Base-by-base conservation (phyloP, 441 rosid genomes). In the Melastoma candidum region DNA sequence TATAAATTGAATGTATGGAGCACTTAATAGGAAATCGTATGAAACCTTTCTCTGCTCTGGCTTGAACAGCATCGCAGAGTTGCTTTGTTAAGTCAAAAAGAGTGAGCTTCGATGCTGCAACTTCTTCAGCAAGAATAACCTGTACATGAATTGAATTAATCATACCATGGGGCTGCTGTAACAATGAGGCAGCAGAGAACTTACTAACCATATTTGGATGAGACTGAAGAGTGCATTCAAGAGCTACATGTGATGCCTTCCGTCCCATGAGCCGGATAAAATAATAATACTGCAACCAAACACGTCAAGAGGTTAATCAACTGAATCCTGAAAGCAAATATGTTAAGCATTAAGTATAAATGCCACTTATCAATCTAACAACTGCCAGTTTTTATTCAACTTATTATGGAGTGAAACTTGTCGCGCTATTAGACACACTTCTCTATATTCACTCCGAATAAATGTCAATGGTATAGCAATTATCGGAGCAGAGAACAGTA, bases 221-320 rank as follows among this genome's bases (percentile, higher is more conserved):
- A 70, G 99, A 85, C 69, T 94, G 96, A 48, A 90, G 95, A 41
- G 99, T 78, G 78, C 99, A 94, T 62, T 94, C 99, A 62, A 94
- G 81, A 14, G 99, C 96, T 64, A 94, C 99, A 75, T 94, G 97
- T 11, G 99, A 94, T 65, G 88, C 88, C 81, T 83, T 90, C 58
- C 96, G 76, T 29, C 97, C 99, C 99, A 90, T 94, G 67, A 90
- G 92, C 59, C 97, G 89, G 61, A 94, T 85, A 66, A 90, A 90
- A 65, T 90, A 94, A 72, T 90, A 90, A 71, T 94, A 94, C 97
- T 94, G 85, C 57, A 72, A 52, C 41, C 41, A 32, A 32, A 32
- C 41, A 32, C 3, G 41, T 32, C 41, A 4, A 1, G 41, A 32
- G 41, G 41, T 32, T 32, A 32, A 8, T 29, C 41, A 32, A 32